Percentiles rank a stretch among this genome's conserved stretches.
Conservation (phyloP, 1,284 basidiomycete species). For the Ceratobasidium theobromae region DNA sequence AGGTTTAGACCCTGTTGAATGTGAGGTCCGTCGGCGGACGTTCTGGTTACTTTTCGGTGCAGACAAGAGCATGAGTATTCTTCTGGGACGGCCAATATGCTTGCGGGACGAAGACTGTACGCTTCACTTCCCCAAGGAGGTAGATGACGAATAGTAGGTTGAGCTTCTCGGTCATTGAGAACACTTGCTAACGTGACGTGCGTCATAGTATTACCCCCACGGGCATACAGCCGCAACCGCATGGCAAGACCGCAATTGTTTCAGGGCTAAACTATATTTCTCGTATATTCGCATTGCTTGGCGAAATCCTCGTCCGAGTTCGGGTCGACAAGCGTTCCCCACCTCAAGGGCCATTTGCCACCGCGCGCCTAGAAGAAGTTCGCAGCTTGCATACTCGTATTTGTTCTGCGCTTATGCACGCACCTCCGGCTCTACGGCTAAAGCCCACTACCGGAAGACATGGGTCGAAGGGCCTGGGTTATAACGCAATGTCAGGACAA, state of each 20-base stretch:
- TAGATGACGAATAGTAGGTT: slow-evolving; percentile 82
- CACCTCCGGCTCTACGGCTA: slow-evolving; percentile 67
- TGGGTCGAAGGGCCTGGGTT: slow-evolving; percentile 36
- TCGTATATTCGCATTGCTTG: slow-evolving; percentile 78
- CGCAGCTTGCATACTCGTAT: slow-evolving; percentile 73
- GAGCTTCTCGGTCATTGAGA: neutral
- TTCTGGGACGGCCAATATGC: slow-evolving; percentile 76
- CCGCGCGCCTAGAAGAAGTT: slow-evolving; percentile 75
- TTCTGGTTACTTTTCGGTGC: slow-evolving; percentile 87
- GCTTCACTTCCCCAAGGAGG: slow-evolving; percentile 78
- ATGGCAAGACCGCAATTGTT: slow-evolving; percentile 77
- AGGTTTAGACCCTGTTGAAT: slow-evolving; percentile 79
- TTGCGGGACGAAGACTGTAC: slow-evolving; percentile 85
- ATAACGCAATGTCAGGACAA: slow-evolving; percentile 7
- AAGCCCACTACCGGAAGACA: slow-evolving; percentile 52
- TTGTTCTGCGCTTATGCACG: slow-evolving; percentile 64
- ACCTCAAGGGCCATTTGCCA: slow-evolving; percentile 78
- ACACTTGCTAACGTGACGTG: neutral
- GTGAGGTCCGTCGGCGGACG: slow-evolving; percentile 73
- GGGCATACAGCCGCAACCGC: slow-evolving; percentile 77
- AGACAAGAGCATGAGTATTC: slow-evolving; percentile 84
- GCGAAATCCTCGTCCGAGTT: slow-evolving; percentile 80
- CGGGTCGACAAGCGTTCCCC: slow-evolving; percentile 81
- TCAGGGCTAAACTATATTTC: slow-evolving; percentile 84
- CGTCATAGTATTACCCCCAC: slow-evolving; percentile 68